Evolutionary conservation across 2,329 filamentous ascomycete species (phyloP).

Genomic region (Aspergillus brasiliensis): DNA sequence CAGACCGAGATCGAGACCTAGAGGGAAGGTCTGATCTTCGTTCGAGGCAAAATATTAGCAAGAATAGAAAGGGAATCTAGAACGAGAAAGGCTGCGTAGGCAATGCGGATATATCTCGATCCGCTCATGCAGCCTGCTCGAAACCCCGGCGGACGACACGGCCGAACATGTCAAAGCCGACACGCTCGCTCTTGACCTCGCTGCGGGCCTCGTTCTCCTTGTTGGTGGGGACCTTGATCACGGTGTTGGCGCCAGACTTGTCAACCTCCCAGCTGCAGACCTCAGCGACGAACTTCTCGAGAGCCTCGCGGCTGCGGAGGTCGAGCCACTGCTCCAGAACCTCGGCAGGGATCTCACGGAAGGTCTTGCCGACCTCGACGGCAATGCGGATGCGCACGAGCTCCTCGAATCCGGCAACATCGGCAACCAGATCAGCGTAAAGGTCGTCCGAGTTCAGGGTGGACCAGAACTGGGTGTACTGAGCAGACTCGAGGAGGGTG

Average conservation of each 20-base stretch:
- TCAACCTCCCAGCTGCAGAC: constrained; percentile 86
- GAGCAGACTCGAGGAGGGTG: constrained; percentile 82
- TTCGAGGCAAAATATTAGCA: constrained; percentile 19
- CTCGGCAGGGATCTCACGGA: constrained; percentile 69
- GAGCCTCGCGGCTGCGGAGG: constrained; percentile 63
- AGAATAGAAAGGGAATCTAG: constrained; percentile 16
- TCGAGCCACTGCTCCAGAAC: constrained; percentile 77
- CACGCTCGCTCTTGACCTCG: constrained; percentile 91
- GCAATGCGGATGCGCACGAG: constrained; percentile 88
- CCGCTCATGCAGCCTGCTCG: constrained; percentile 70
- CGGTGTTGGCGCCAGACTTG: constrained; percentile 39
- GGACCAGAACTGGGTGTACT: constrained; percentile 91
- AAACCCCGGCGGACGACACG: constrained; percentile 80
- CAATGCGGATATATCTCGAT: neutral
- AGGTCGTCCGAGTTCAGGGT: constrained; percentile 91
- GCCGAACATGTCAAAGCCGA: constrained; percentile 58
- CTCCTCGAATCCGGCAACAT: constrained; percentile 94
- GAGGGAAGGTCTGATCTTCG: constrained; percentile 1
- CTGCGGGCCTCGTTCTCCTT: constrained; percentile 98
- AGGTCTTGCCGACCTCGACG: constrained; percentile 78
- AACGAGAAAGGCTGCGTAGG: constrained; percentile 6
- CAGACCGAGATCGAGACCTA: constrained; percentile 11
- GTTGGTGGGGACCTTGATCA: constrained; percentile 81
- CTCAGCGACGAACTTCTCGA: constrained; percentile 78
- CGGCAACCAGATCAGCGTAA: constrained; percentile 92